A percentile compares a stretch with the other conserved stretches of the same genome.
Conservation (phyloP, 2,329 filamentous ascomycete genomes). For the Corniculantispora saksenae region DNA sequence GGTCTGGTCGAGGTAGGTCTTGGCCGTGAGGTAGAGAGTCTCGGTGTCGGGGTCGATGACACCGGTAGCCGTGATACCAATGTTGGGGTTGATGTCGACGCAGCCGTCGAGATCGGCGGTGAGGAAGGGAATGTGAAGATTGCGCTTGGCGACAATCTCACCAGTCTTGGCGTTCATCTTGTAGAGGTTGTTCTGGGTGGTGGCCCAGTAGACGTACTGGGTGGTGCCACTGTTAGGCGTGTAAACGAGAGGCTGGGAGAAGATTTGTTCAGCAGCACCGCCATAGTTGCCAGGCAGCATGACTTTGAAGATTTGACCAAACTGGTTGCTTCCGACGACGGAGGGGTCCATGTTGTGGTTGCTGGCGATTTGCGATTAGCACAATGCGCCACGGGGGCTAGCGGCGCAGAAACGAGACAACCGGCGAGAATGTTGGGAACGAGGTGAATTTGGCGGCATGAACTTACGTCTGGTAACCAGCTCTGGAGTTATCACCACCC, state of each 20-base stretch:
- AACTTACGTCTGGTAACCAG: slow-evolving; percentile 55
- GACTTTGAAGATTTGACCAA: slow-evolving; percentile 56
- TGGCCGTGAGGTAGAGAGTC: slow-evolving; percentile 45
- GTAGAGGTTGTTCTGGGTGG: slow-evolving; percentile 59
- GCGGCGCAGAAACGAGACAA: neutral
- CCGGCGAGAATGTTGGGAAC: neutral
- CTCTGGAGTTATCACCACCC: slow-evolving; percentile 57
- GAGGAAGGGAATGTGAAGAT: slow-evolving; percentile 51
- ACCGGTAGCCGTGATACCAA: slow-evolving; percentile 48
- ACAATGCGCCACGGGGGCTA: neutral
- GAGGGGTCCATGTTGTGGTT: slow-evolving; percentile 66
- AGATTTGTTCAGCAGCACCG: slow-evolving; percentile 52
- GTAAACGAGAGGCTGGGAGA: slow-evolving; percentile 51
- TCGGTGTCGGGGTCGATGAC: slow-evolving; percentile 47
- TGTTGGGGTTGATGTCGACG: slow-evolving; percentile 48
- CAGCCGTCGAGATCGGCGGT: slow-evolving; percentile 50
- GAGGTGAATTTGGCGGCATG: neutral
- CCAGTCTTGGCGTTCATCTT: slow-evolving; percentile 58
- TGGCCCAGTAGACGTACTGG: slow-evolving; percentile 58
- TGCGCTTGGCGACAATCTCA: slow-evolving; percentile 48
- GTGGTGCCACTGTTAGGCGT: slow-evolving; percentile 47
- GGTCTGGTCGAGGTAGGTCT: slow-evolving; percentile 42
- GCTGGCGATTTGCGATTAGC: slow-evolving; percentile 23
- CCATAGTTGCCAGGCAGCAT: slow-evolving; percentile 54
- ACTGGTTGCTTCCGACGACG: slow-evolving; percentile 55